A percentile compares a stretch with the other conserved stretches of the same genome.
These are phyloP conservation scores for Manihot esculenta DNA, from an alignment of 441 rosid species.

Conservation along the genomic window DNA sequence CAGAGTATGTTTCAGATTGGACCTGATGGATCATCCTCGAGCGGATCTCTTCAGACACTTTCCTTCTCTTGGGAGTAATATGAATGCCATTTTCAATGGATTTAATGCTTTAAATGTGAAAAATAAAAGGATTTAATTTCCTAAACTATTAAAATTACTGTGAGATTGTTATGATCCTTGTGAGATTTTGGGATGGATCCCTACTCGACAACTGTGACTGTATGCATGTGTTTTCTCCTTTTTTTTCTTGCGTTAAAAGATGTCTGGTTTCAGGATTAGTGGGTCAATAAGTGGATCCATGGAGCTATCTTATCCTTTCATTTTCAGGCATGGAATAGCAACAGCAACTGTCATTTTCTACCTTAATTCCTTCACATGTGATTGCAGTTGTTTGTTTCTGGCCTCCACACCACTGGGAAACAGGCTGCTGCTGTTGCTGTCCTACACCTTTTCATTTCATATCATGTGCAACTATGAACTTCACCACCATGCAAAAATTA, in stretches of 20 bases:
- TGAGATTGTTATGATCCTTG: not conserved
- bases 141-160: not conserved
- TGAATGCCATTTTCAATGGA: conserved; percentile 3
- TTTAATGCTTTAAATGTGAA: not conserved
- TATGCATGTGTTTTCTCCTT: not conserved
- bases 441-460: too few species aligned
- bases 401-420: too few species aligned
- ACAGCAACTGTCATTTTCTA: not conserved
- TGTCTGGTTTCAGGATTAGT: not conserved
- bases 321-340: not conserved
- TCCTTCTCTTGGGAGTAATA: conserved; percentile 63
- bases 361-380: conserved; percentile 3
- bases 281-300: not conserved
- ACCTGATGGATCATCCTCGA: conserved; percentile 40
- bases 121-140: not conserved
- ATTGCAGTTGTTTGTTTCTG: not conserved
- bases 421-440: too few species aligned
- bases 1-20: conserved; percentile 35
- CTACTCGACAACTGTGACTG: not conserved
- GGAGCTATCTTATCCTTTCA: too few species aligned
- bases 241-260: not conserved
- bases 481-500: too few species aligned
- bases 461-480: too few species aligned
- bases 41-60: conserved; percentile 42
- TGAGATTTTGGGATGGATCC: not conserved